Conservation (phyloP, 2,329 filamentous ascomycete genomes). For the Pleochaeta shiraiana region DNA sequence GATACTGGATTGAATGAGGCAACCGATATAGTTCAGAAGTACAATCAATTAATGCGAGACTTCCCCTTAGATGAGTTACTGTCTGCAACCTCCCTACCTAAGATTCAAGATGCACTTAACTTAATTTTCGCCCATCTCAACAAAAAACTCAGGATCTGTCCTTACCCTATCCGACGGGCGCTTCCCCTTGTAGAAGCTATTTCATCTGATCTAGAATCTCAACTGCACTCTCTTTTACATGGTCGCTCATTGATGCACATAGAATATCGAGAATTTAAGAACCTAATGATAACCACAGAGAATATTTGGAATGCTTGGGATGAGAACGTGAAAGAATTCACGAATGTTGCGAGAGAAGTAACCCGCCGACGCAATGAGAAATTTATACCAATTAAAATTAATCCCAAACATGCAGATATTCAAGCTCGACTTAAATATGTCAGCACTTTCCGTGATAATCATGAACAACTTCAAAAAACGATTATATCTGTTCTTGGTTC, state of each 20-base stretch:
- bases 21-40: constrained; percentile 91
- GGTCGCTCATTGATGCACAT: constrained; percentile 80
- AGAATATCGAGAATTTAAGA: constrained; percentile 75
- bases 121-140: constrained; percentile 90
- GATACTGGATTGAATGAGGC: constrained; percentile 94
- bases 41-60: constrained; percentile 97
- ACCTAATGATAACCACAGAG: constrained; percentile 63
- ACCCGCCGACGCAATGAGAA: constrained; percentile 87
- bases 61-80: constrained; percentile 90
- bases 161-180: constrained; percentile 81
- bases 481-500: constrained; percentile 93
- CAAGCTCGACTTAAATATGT: constrained; percentile 89
- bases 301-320: constrained; percentile 88
- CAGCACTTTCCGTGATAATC: constrained; percentile 82
- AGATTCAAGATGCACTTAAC: constrained; percentile 71
- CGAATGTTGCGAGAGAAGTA: constrained; percentile 88
- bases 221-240: constrained; percentile 66
- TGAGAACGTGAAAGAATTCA: constrained; percentile 92
- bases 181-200: constrained; percentile 93
- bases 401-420: constrained; percentile 65
- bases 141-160: constrained; percentile 92
- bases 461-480: constrained; percentile 90
- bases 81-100: constrained; percentile 72
- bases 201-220: constrained; percentile 73
- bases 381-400: constrained; percentile 96